phyloP scores from a whole-genome alignment of 202 grass and related monocot species.

The Bolboschoenoplectus hybrid region DNA sequence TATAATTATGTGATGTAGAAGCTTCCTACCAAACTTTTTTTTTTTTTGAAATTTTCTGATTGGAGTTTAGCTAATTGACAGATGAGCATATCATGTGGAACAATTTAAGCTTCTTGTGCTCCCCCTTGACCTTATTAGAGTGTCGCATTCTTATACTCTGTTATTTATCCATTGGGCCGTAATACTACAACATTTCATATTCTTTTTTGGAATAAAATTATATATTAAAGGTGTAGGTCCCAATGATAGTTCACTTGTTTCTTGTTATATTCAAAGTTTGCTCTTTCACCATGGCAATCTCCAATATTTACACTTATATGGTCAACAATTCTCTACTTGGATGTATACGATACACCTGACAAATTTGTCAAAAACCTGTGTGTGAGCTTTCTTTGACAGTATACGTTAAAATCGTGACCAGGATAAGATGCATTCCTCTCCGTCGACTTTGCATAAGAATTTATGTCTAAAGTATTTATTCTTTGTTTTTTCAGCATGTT shows the following conservation, averaged over 20 bases:
- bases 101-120: constrained; percentile 1
- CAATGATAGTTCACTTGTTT: neutral
- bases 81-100: constrained; percentile 37
- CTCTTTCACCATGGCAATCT: neutral
- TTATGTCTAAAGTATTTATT: neutral
- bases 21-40: neutral
- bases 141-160: constrained; percentile 14
- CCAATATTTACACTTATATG: neutral
- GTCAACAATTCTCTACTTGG: neutral
- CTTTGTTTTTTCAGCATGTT: neutral
- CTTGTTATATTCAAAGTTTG: neutral
- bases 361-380: neutral
- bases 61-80: constrained; percentile 37
- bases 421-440: neutral
- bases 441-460: neutral
- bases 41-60: constrained; percentile 19
- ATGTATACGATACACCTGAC: neutral
- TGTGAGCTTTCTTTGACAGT: neutral
- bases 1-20: constrained; percentile 27
- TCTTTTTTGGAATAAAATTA: neutral
- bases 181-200: too few relatives aligned
- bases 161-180: constrained; percentile 13
- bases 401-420: neutral
- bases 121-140: constrained; percentile 32
- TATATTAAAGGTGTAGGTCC: neutral